phyloP scores from a whole-genome alignment of 2,329 filamentous ascomycete genomes.

The Cladosporium halotolerans region DNA sequence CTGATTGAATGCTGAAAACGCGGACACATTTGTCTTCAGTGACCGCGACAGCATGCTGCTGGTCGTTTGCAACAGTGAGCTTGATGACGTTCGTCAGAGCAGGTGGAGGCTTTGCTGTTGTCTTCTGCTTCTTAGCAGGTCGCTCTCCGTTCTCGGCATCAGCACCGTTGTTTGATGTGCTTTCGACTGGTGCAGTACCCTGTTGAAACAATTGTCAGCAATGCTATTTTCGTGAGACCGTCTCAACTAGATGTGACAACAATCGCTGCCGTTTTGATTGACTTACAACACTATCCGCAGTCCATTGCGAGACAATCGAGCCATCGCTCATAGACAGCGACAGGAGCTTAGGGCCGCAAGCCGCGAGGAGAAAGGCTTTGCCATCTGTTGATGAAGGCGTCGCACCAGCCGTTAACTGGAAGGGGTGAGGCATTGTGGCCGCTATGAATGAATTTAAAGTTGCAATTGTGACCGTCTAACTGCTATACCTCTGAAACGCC shows the following conservation, averaged over 20 bases:
- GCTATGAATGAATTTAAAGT: too few relatives aligned
- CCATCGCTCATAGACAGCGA: slow-evolving; percentile 57
- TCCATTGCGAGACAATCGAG: slow-evolving; percentile 57
- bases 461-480: background rate
- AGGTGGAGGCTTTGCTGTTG: slow-evolving; percentile 3
- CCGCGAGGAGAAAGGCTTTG: slow-evolving; percentile 59
- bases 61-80: slow-evolving; percentile 57
- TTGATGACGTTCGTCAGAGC: slow-evolving; percentile 58
- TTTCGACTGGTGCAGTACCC: slow-evolving; percentile 3
- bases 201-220: background rate
- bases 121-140: slow-evolving; percentile 29
- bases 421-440: slow-evolving; percentile 32
- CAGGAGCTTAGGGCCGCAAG: slow-evolving; percentile 66
- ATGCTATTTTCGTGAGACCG: background rate
- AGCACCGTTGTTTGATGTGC: background rate
- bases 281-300: slow-evolving; percentile 28
- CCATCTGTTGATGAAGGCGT: slow-evolving; percentile 11
- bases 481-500: background rate
- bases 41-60: slow-evolving; percentile 65
- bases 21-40: slow-evolving; percentile 89
- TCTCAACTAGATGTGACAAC: background rate
- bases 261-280: background rate
- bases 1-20: slow-evolving; percentile 64
- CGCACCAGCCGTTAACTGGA: slow-evolving; percentile 33
- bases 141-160: slow-evolving; percentile 17